Evolutionary conservation across 495 filamentous ascomycete species (phyloP).

Genomic region (Tetracladium marchalianum): DNA sequence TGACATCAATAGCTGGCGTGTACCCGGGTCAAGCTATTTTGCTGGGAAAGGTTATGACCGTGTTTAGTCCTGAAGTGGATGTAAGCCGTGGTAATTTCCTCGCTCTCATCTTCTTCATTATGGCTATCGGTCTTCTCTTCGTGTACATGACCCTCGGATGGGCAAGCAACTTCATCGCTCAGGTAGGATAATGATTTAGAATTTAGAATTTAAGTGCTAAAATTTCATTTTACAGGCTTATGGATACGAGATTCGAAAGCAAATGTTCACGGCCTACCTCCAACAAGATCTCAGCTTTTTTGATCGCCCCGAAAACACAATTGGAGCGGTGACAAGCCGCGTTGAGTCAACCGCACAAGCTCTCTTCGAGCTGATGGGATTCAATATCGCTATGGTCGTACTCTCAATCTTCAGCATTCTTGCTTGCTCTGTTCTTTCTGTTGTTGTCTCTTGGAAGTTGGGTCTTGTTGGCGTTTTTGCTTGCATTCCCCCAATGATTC

Average conservation of each 20-base stretch:
- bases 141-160: constrained; percentile 20
- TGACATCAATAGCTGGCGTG: constrained; percentile 66
- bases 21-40: constrained; percentile 81
- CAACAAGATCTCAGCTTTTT: no score
- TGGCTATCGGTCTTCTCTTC: constrained; percentile 28
- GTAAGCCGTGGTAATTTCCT: constrained; percentile 3
- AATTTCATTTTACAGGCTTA: neutral
- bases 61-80: constrained; percentile 31
- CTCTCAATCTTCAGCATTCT: no score
- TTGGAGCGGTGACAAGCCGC: constrained; percentile 41
- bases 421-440: constrained; percentile 37
- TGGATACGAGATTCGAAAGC: no score
- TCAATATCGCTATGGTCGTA: no score
- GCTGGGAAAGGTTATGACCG: constrained; percentile 69
- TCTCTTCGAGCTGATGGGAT: no score
- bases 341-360: no score
- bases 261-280: no score
- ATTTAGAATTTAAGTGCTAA: no score
- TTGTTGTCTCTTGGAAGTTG: constrained; percentile 55
- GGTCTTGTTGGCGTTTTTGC: constrained; percentile 28
- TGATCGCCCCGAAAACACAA: constrained; percentile 42
- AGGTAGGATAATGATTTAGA: no score
- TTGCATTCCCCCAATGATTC: neutral
- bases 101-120: constrained; percentile 36
- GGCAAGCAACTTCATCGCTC: no score